Conservation (phyloP, 1,139 yeast species). For the Sugiyamaella grinbergsii region DNA sequence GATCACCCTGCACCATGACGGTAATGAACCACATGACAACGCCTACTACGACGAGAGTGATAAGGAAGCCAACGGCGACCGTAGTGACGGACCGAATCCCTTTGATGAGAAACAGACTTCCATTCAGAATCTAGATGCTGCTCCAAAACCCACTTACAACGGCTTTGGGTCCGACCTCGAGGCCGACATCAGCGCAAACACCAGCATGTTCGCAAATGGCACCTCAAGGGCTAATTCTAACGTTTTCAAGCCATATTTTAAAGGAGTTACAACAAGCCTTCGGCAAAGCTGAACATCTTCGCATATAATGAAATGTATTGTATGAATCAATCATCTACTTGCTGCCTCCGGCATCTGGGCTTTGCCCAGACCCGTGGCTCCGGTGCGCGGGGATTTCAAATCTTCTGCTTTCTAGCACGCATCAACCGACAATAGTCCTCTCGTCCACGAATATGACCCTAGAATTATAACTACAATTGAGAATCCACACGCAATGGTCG, state of each 20-base stretch:
- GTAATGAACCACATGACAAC: constrained; percentile 22
- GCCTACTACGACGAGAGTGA: constrained; percentile 28
- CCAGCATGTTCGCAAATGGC: constrained; percentile 3
- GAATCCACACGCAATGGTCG: constrained; percentile 45
- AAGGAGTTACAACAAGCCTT: constrained; percentile 19
- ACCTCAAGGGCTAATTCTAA: constrained; percentile 5
- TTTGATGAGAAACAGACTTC: background rate
- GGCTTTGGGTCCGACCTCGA: constrained; percentile 14
- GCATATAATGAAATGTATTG: constrained; percentile 8
- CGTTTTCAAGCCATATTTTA: constrained; percentile 17
- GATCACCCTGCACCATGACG: constrained; percentile 77
- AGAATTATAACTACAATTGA: constrained; percentile 46
- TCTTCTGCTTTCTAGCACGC: background rate
- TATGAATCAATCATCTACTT: background rate
- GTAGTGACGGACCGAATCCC: background rate
- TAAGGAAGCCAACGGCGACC: constrained; percentile 21
- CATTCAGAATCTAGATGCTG: background rate
- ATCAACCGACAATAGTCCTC: constrained; percentile 39
- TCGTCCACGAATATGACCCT: constrained; percentile 54
- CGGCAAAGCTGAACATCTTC: constrained; percentile 1
- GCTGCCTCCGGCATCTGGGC: background rate
- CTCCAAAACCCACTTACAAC: background rate
- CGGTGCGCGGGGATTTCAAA: no score
- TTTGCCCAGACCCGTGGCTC: constrained; percentile 1
- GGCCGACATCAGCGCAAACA: constrained; percentile 8